Base-by-base conservation (phyloP, 2,329 filamentous ascomycete genomes). In the Penicillium janthinellum region DNA sequence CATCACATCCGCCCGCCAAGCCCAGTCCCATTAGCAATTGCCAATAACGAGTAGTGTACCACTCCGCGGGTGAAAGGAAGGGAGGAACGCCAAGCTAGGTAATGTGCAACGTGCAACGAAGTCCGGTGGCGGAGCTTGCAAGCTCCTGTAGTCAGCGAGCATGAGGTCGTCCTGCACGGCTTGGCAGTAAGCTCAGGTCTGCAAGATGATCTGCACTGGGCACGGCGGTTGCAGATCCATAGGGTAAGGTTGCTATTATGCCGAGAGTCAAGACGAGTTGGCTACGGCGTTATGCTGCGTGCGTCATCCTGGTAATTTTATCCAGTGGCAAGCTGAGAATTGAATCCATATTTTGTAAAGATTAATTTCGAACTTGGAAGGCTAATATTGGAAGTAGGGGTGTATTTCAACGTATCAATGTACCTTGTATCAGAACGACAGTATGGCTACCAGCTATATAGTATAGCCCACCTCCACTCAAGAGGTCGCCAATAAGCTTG, bases 191-290 rank as follows among this genome's bases (percentile, higher is more conserved):
- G 49, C 50, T 17, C 20, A 20, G 20, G 20, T 37, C 51, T 59
- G 52, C 45, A 20, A 39, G 47, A 53, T 22, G 39, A 59, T 54
- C 51, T 48, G 35, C 25, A 49, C 28, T 44, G 58, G 31, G 45
- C 14, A 20, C 15, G 14, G 47, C 44, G 35, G 55, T 56, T 58
- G 54, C 49, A 50, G 52, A 20, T 20, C 20, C 20, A 61, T 57
- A 45, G 42, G 5, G 22, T 25, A 11, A 28, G 22, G 25, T 14
- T 4, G n/a, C 10, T 42, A 31, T 31, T 31, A 31, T 7, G 28
- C 28, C 28, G 28, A 20, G 20, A 20, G 20, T 20, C 20, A 20
- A 31, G 28, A 31, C 7, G 28, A 31, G 25, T 25, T 5, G 28
- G 28, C 28, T 31, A 31, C 28, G 28, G 7, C 7, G 7, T 31